Conservation (phyloP, 2,329 filamentous ascomycete genomes). For the Graphilbum sp. region DNA sequence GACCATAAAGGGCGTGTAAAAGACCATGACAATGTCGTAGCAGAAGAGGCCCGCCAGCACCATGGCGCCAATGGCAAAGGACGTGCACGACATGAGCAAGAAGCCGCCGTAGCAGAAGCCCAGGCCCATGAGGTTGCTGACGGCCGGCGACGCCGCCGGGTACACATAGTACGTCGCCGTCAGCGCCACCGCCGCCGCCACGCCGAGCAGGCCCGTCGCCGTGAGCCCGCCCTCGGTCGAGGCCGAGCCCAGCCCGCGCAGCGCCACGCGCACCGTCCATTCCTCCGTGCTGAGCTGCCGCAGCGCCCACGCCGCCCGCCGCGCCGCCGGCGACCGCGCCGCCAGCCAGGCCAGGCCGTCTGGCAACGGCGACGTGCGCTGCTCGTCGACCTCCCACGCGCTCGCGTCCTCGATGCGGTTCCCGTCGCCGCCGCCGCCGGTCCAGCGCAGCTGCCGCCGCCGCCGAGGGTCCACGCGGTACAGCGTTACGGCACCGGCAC, state of each 20-base stretch:
- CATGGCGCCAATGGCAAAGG: constrained; percentile 64
- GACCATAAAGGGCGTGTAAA: constrained; percentile 76
- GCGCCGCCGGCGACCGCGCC: constrained; percentile 12
- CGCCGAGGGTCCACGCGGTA: constrained; percentile 26
- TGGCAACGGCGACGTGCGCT: constrained; percentile 22
- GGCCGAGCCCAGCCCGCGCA: constrained; percentile 34
- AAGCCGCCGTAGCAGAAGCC: constrained; percentile 74
- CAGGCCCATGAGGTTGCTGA: constrained; percentile 78
- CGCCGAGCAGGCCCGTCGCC: constrained; percentile 39
- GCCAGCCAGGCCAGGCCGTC: constrained; percentile 18
- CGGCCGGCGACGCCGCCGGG: constrained; percentile 16
- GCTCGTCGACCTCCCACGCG: constrained; percentile 13
- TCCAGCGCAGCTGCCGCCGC: constrained; percentile 18
- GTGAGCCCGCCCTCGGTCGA: constrained; percentile 31
- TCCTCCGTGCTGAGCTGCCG: constrained; percentile 32
- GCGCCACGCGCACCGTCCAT: constrained; percentile 31
- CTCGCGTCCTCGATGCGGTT: constrained; percentile 3
- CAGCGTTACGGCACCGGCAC: constrained; percentile 13
- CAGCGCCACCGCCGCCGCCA: constrained; percentile 35
- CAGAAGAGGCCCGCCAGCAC: constrained; percentile 71
- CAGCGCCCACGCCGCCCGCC: constrained; percentile 27
- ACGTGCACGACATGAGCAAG: constrained; percentile 74
- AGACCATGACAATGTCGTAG: constrained; percentile 90
- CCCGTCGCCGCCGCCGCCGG: constrained; percentile 8
- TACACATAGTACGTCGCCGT: constrained; percentile 53